Base-by-base conservation (phyloP, 805 yeast species). In the Ogataea neopini region DNA sequence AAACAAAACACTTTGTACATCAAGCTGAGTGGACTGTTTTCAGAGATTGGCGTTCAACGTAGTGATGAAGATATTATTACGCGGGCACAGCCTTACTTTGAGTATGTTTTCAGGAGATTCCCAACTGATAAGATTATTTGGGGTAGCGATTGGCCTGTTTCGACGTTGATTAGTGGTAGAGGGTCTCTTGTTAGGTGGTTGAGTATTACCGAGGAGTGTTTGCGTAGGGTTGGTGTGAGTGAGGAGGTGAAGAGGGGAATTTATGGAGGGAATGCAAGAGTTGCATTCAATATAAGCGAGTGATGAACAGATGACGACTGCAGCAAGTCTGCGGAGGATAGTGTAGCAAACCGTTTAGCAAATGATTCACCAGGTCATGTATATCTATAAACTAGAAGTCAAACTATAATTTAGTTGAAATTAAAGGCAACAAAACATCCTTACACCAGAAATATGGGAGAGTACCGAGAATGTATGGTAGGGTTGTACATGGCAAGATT, bases 91-190 rank as follows among this genome's bases (percentile, higher is more conserved):
- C 76, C 75, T 3, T 71, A 72, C 69, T 53, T 69, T 23, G 40
- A 61, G 28, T 58, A 60, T 3, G 59, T 64, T 34, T 50, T 58
- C 18, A 63, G 63, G 58, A 10, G 84, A 77, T 68, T 78, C 78
- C 60, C 86, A 84, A n/a, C 5, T 8, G 18, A 22, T 14, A 13
- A 14, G 6, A 34, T 47, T 13, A 17, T 47, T 19, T 47, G 50
- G 50, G 45, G 40, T 8, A 47, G 50, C 40, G 50, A 47, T 23
- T 47, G 50, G 50, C 50, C 50, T 13, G 46, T 47, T 25, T 37
- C 43, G 17, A 47, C 39, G 34, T 35, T 47, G 29, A 30, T 36
- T 13, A 25, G 33, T 4, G 50, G 50, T 7, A 35, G 34, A 18
- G 43, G 38, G 3, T 44, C 46, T 4, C 20, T 42, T 19, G 17